These are phyloP conservation scores for Neofusicoccum umdonicola DNA, from an alignment of 2,329 filamentous ascomycete genomes.

Conservation along the genomic window DNA sequence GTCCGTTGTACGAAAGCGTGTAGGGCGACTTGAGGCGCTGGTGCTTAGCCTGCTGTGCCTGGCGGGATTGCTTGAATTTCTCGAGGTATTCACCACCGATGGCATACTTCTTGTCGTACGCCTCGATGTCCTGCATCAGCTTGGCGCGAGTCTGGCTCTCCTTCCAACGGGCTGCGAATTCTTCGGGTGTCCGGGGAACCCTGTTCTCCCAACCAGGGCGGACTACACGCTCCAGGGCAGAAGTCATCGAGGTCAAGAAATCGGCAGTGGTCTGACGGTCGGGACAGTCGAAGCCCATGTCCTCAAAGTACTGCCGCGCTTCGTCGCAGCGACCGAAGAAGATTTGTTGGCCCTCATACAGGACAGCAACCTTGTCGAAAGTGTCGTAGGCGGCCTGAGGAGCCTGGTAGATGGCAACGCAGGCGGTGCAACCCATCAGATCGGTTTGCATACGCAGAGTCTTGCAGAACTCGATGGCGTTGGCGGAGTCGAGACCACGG, in stretches of 20 bases:
- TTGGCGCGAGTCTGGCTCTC: slow-evolving; percentile 44
- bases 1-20: slow-evolving; percentile 70
- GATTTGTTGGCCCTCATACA: slow-evolving; percentile 65
- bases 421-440: slow-evolving; percentile 59
- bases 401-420: slow-evolving; percentile 70
- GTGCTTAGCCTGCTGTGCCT: slow-evolving; percentile 38
- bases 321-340: slow-evolving; percentile 63
- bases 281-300: slow-evolving; percentile 68
- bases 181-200: slow-evolving; percentile 37
- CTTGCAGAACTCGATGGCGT: slow-evolving; percentile 67
- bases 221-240: slow-evolving; percentile 38
- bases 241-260: slow-evolving; percentile 70
- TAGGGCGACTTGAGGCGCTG: slow-evolving; percentile 68
- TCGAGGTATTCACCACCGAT: slow-evolving; percentile 37
- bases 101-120: slow-evolving; percentile 36
- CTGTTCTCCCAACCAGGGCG: slow-evolving; percentile 39
- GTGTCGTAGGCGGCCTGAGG: slow-evolving; percentile 65
- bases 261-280: slow-evolving; percentile 66
- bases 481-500: slow-evolving; percentile 66
- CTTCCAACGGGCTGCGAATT: slow-evolving; percentile 49
- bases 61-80: slow-evolving; percentile 38
- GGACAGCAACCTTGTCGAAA: slow-evolving; percentile 65
- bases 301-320: slow-evolving; percentile 65
- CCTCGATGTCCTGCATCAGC: slow-evolving; percentile 39
- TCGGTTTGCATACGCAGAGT: slow-evolving; percentile 63